Base-by-base conservation (phyloP, 148 eudicot genomes). In the Dysphania ambrosioides region DNA sequence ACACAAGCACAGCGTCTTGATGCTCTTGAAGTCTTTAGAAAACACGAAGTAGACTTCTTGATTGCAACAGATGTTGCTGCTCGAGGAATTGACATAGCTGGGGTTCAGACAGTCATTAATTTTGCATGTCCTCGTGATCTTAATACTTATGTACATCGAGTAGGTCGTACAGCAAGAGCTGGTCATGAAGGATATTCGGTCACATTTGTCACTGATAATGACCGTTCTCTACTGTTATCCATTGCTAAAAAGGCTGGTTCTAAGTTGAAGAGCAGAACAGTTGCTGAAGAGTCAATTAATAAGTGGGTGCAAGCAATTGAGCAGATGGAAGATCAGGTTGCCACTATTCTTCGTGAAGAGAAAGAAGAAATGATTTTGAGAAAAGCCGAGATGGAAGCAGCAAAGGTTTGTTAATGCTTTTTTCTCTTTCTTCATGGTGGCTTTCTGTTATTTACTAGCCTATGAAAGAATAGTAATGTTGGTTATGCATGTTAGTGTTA, bases 121-220 rank as follows among this genome's bases (percentile, higher is more conserved):
- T 90, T 85, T 74, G 90, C 88, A 34, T 95, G 98, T 80, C 98
- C 98, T 41, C 90, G 96, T 72, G 91, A 90, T 65, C 87, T 92
- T 75, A 92, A 82, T 8, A 88, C 85, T 76, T 94, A 94, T 82
- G 89, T 94, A 76, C 98, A 94, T 83, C 90, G 98, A 79, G 98
- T 92, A 15, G 98, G 98, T 84, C 98, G 98, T n/a, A 94, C 98
- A 65, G 98, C 98, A 70, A 91, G 98, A 85, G 97, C 97, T 74
- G 98, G 98, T 64, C 82, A 88, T 81, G 87, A 84, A 86, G 98
- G 98, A 38, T 88, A 81, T 84, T 93, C 98, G 82, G 96, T 94
- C 74, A 94, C 98, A 62, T 94, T 94, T 83, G 87, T 90, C 68
- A 85, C 98, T 16, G 98, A 94, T 81, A 90, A 86, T 84, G 98